Conservation (phyloP, 345 rosid genomes). For the Populus pruinosa region DNA sequence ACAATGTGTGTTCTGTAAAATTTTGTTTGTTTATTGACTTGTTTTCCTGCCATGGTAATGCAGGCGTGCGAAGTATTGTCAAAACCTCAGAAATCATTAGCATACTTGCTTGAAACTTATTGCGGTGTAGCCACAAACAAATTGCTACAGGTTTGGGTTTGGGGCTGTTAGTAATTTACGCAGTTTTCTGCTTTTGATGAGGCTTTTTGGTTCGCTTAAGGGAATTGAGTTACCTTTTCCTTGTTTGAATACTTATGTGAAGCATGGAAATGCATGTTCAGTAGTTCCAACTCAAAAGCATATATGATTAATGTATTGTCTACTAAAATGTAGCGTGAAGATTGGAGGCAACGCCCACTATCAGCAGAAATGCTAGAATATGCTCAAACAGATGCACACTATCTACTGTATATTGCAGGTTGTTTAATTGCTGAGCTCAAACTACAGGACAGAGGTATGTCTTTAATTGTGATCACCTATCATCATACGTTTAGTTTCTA, state of each 20-base stretch:
- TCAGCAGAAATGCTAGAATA: conserved; percentile 71
- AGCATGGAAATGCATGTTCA: background rate
- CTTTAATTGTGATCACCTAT: background rate
- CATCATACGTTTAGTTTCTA: background rate
- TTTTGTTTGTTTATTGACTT: background rate
- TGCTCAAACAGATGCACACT: conserved; percentile 83
- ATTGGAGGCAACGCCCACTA: conserved; percentile 96
- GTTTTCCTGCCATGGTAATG: conserved; percentile 19
- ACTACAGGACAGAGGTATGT: conserved; percentile 56
- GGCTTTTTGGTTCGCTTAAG: conserved; percentile 7
- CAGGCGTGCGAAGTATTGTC: conserved; percentile 88
- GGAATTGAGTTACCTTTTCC: background rate
- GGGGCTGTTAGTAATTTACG: background rate
- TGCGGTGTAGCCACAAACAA: conserved; percentile 76
- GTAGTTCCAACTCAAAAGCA: background rate
- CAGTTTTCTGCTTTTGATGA: conserved; percentile 1
- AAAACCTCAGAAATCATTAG: conserved; percentile 84
- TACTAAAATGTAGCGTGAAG: conserved; percentile 67
- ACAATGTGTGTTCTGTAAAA: background rate
- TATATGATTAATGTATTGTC: conserved; percentile 10
- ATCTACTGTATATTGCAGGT: conserved; percentile 66
- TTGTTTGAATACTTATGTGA: background rate
- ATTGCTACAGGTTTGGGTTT: conserved; percentile 64
- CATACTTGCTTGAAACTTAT: conserved; percentile 80
- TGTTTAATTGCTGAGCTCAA: conserved; percentile 62